phyloP scores from a whole-genome alignment of 1,139 yeast species.

The Debaryomyces singareniensis region DNA sequence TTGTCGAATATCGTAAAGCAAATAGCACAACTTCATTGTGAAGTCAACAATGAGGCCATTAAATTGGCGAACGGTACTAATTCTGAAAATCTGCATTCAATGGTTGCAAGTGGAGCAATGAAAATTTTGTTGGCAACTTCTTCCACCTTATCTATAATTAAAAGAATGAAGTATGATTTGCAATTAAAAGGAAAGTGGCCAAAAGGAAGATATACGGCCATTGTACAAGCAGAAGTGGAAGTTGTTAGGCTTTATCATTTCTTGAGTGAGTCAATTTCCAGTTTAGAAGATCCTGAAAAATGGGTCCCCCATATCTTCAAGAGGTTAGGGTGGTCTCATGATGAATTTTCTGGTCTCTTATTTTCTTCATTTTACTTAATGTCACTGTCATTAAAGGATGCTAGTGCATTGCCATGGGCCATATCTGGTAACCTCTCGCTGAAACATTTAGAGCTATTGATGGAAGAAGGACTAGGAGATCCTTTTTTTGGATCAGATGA shows the following conservation, averaged over 20 bases:
- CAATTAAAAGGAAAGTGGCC: constrained; percentile 35
- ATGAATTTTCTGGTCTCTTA: constrained; percentile 24
- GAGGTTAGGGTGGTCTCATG: constrained; percentile 27
- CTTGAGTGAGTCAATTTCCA: constrained; percentile 19
- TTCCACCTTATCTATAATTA: constrained; percentile 20
- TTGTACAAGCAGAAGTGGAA: constrained; percentile 22
- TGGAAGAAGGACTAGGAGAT: constrained; percentile 20
- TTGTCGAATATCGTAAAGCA: constrained; percentile 20
- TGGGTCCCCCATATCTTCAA: constrained; percentile 24
- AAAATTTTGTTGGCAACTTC: constrained; percentile 18
- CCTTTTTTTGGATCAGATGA: constrained; percentile 14
- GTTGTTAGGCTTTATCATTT: constrained; percentile 23
- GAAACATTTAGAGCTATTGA: constrained; percentile 23
- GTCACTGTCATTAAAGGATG: constrained; percentile 21
- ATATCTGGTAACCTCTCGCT: constrained; percentile 28
- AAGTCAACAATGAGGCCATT: constrained; percentile 9
- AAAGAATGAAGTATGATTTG: constrained; percentile 25
- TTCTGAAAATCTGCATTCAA: constrained; percentile 10
- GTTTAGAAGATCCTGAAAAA: constrained; percentile 19
- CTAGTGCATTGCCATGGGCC: constrained; percentile 25
- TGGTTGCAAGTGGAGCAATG: constrained; percentile 20
- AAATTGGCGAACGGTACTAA: constrained; percentile 10
- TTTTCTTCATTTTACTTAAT: constrained; percentile 29
- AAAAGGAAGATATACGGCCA: constrained; percentile 17
- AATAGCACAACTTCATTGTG: constrained; percentile 14